Evolutionary conservation across 2,329 filamentous ascomycete species (phyloP), one percentile per base, ranked within the genome.

Genomic region (Aschersonia sp.): DNA sequence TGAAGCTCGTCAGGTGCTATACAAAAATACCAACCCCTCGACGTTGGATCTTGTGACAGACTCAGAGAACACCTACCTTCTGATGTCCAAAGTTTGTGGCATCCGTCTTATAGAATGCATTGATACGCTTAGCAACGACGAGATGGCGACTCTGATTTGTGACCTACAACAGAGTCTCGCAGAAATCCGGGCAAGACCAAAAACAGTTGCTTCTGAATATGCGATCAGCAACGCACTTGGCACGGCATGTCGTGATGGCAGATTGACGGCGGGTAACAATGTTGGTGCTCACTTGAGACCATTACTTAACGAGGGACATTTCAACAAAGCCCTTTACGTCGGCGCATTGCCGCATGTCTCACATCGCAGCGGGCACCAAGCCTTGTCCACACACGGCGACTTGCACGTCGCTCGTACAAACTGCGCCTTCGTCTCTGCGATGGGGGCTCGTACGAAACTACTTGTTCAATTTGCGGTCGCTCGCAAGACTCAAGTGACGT

Each of bases 371-470:
- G 47, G 46, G 3, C 49, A 55, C 30, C 10, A n/a, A 0, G 49
- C 55, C 12, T 60, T 68, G 1, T 70, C 76, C 48, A 71, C 70
- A 1, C 72, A 76, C 29, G 56, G 58, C 4, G 58, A 64, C 32
- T 47, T 64, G 0, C 59, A 56, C 30, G 54, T 53, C 22, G 22
- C 22, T 22, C 22, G 22, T 22, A 3, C 2, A 22, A 22, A 22
- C 0, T 22, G 4, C 22, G 22, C 22, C 22, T 22, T 22, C 22
- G 22, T 22, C 22, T 22, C 22, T 22, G 22, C 22, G 22, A 22
- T 22, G 4, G 4, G 4, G 22, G 22, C 22, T 22, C 2, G 22
- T 22, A 22, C 22, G 2, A 22, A 22, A 22, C 22, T 22, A 22
- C 3, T 22, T 22, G 22, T 4, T 22, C 22, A 22, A 4, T 22